Evolutionary conservation across 2,329 filamentous ascomycete species (phyloP).

Genomic region (Exophiala aquamarina): DNA sequence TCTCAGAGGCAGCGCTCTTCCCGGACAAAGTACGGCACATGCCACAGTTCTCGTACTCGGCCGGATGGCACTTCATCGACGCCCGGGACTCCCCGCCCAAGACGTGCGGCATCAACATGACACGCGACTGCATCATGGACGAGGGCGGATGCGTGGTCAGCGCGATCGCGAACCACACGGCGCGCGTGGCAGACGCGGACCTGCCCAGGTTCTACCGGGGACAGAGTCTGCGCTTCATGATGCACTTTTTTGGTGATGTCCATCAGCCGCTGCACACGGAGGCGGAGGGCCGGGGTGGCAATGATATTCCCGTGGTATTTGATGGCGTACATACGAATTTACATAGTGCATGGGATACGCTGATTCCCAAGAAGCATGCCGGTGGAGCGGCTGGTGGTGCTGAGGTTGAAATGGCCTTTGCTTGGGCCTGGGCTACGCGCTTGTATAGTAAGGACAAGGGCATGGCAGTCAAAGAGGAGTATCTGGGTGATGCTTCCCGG

Average conservation of each 20-base stretch:
- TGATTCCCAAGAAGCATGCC: constrained; percentile 26
- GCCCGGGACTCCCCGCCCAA: constrained; percentile 25
- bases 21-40: constrained; percentile 28
- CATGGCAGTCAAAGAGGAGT: constrained; percentile 15
- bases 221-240: constrained; percentile 49
- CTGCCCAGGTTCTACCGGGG: constrained; percentile 29
- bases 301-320: constrained; percentile 66
- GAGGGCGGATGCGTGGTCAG: constrained; percentile 51
- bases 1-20: constrained; percentile 29
- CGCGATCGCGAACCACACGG: constrained; percentile 53
- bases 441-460: constrained; percentile 40
- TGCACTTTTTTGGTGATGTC: constrained; percentile 68
- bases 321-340: constrained; percentile 61
- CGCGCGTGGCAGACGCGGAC: constrained; percentile 41
- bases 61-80: constrained; percentile 30
- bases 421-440: constrained; percentile 54
- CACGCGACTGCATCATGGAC: constrained; percentile 49
- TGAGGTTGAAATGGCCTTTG: constrained; percentile 17
- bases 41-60: constrained; percentile 25
- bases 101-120: constrained; percentile 29
- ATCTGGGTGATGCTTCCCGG: constrained; percentile 14
- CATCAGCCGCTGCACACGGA: constrained; percentile 68
- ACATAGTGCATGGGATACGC: constrained; percentile 71
- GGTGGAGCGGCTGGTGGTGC: neutral
- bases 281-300: constrained; percentile 64